Base-by-base conservation (phyloP, 2,329 filamentous ascomycete species). In the Penicillium oxalicum region DNA sequence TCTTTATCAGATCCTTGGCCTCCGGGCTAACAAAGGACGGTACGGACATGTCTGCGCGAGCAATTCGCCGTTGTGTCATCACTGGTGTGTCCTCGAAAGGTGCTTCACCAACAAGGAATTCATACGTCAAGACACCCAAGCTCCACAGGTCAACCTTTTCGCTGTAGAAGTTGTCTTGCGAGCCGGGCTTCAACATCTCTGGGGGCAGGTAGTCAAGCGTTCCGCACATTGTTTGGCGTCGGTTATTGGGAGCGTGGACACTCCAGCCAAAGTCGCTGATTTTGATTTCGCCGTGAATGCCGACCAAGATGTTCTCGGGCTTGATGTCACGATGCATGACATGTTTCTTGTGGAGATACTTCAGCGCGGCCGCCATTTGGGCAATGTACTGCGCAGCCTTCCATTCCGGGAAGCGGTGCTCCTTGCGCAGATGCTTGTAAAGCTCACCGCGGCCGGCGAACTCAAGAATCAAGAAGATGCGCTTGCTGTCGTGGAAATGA, bases 231-330 rank as follows among this genome's bases (percentile, higher is more conserved):
- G 93, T 98, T 64, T 91, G 86, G 53, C 93, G 80, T 59, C 93
- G 78, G 73, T 91, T 94, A 71, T 95, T 96, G 27, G 93, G 93
- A 4, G 93, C 93, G 70, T 98, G 93, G 4, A 97, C 93, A 67
- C 88, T 94, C 93, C 93, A 98, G 43, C 93, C 91, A 64, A 97
- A 98, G 70, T 98, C 93, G 4, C 89, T 94, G 64, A 98, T 91
- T 72, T 98, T 98, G 74, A 98, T 91, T 76, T 98, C 93, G 57
- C 91, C 93, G 66, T 97, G 91, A 51, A 97, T 90, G 11, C 91
- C 91, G 28, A 97, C 86, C 24, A 97, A 79, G 56, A 97, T 97
- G 64, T 97, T 97, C 72, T 97, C 91, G 2, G 91, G 91, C 76
- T 97, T 97, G 74, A 97, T 97, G 62, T 97, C 91, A 50, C 91